Percentiles rank a stretch among this genome's conserved stretches.
phyloP scores from a whole-genome alignment of 768 basidiomycete species.

The Chiua virens region DNA sequence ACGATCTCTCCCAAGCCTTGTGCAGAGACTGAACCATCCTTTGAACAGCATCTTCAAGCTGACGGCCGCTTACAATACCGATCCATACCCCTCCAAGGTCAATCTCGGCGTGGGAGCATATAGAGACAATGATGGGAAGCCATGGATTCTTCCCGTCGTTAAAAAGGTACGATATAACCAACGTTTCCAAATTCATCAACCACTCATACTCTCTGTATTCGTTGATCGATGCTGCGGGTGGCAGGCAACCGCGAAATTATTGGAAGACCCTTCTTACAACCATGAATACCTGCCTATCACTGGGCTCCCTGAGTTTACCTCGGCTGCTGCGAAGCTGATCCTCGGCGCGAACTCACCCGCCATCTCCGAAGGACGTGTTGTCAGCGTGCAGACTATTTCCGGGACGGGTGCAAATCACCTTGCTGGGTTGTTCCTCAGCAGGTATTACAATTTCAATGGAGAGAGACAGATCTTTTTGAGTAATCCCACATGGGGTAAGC shows the following conservation, averaged over 20 bases:
- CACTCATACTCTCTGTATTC: background rate
- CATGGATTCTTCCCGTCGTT: constrained; percentile 91
- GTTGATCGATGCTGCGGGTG: constrained; percentile 1
- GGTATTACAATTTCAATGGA: constrained; percentile 71
- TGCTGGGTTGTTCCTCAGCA: constrained; percentile 81
- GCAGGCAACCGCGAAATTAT: constrained; percentile 71
- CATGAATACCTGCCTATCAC: constrained; percentile 94
- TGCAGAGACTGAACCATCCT: constrained; percentile 5
- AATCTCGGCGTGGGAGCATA: constrained; percentile 95
- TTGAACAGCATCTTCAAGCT: constrained; percentile 80
- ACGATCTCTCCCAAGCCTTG: background rate
- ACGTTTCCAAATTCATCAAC: no score
- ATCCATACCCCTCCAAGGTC: constrained; percentile 73
- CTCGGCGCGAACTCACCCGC: constrained; percentile 72
- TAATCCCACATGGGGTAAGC: constrained; percentile 92
- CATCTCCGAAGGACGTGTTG: constrained; percentile 67
- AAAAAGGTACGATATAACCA: constrained; percentile 60
- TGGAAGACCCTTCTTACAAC: constrained; percentile 72
- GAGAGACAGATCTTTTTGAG: constrained; percentile 78
- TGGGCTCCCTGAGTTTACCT: constrained; percentile 80
- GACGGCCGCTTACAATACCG: constrained; percentile 85
- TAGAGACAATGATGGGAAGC: constrained; percentile 81
- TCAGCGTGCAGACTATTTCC: constrained; percentile 90
- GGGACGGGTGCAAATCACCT: constrained; percentile 97
- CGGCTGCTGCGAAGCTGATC: constrained; percentile 79